Conservation (phyloP, 768 basidiomycete genomes). For the Neoboletus subvelutipes region DNA sequence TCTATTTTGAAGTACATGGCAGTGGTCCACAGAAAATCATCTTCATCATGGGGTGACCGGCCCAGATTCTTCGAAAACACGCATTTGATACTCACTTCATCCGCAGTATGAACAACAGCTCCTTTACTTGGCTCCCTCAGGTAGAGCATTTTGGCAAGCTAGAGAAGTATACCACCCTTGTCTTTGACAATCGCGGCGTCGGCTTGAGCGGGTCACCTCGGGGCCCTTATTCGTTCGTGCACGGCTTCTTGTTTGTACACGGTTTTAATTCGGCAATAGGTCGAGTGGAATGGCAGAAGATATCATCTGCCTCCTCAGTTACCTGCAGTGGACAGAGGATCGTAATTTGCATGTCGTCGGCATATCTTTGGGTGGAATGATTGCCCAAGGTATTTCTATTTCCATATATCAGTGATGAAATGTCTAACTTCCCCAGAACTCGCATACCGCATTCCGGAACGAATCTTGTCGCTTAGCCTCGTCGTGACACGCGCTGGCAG, state of each 20-base stretch:
- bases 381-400: constrained; percentile 64
- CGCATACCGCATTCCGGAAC: constrained; percentile 59
- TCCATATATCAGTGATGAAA: not conserved
- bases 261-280: constrained; percentile 34
- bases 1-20: constrained; percentile 82
- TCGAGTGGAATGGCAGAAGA: constrained; percentile 82
- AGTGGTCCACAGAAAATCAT: constrained; percentile 61
- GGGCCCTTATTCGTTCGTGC: constrained; percentile 74
- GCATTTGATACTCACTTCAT: constrained; percentile 5
- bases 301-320: constrained; percentile 60
- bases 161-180: constrained; percentile 57
- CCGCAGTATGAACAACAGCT: constrained; percentile 56
- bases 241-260: not conserved
- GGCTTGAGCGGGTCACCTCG: constrained; percentile 69
- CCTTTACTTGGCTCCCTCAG: constrained; percentile 64
- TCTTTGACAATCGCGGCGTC: constrained; percentile 85
- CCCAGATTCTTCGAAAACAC: not conserved
- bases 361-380: constrained; percentile 81
- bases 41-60: constrained; percentile 69
- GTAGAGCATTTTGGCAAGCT: constrained; percentile 61
- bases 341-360: constrained; percentile 71
- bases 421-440: constrained; percentile 50
- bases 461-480: constrained; percentile 65
- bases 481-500: constrained; percentile 72
- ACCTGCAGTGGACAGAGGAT: constrained; percentile 66